A percentile compares a stretch with the other conserved stretches of the same genome.
phyloP scores from a whole-genome alignment of 129 eudicot genomes.

The Escallonia herrerae region DNA sequence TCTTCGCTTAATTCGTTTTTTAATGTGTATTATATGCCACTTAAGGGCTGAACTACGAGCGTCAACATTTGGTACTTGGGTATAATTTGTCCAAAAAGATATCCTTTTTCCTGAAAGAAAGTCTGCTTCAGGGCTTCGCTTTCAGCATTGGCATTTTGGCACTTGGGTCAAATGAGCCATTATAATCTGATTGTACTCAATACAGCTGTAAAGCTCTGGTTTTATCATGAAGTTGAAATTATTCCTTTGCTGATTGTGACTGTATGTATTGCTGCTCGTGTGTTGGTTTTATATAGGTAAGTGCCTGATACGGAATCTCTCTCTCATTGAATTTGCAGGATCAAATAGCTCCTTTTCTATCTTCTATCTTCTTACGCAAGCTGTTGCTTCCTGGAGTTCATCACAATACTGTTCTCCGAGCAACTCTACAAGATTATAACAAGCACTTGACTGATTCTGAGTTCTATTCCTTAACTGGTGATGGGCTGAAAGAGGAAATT shows the following conservation, averaged over 20 bases:
- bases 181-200: no score
- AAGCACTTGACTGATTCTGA: constrained; percentile 76
- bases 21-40: no score
- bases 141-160: no score
- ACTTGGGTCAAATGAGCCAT: no score
- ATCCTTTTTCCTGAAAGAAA: no score
- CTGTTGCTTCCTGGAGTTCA: constrained; percentile 80
- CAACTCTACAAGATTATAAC: constrained; percentile 65
- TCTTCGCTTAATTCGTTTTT: no score
- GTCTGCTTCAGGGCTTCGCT: no score
- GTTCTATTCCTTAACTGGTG: constrained; percentile 66
- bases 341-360: constrained; percentile 56
- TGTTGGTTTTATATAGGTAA: neutral
- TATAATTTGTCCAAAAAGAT: no score
- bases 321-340: constrained; percentile 42
- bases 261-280: neutral
- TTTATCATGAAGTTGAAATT: no score
- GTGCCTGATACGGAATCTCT: neutral
- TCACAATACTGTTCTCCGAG: constrained; percentile 50
- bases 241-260: neutral
- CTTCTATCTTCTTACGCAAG: constrained; percentile 66
- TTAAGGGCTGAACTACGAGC: no score
- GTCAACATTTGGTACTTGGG: no score
- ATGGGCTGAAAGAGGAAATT: constrained; percentile 71
- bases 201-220: no score